Percentiles rank a stretch among this genome's conserved stretches.
phyloP scores from a whole-genome alignment of 1,284 basidiomycete genomes.

The Tilletia indica region DNA sequence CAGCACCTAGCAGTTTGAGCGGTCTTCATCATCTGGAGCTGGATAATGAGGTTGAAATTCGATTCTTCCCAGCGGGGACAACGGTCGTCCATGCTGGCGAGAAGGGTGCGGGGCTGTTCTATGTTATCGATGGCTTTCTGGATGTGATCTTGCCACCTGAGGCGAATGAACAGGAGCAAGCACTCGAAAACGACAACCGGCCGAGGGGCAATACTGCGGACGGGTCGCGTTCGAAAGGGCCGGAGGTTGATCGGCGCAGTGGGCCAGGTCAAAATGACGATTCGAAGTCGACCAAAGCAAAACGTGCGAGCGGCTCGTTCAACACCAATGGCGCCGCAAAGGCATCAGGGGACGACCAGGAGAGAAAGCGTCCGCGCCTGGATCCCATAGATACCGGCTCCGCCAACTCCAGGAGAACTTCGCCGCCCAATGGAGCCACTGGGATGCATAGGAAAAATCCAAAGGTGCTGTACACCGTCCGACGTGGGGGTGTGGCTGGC shows the following conservation, averaged over 20 bases:
- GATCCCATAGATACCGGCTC: neutral
- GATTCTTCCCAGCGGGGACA: conserved; percentile 85
- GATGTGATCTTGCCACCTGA: conserved; percentile 76
- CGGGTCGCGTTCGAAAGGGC: too few species aligned
- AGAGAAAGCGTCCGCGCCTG: neutral
- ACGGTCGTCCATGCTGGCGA: conserved; percentile 87
- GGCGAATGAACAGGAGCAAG: conserved; percentile 25
- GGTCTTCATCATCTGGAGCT: conserved; percentile 61
- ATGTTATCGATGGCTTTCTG: conserved; percentile 94
- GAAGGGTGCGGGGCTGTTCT: conserved; percentile 85
- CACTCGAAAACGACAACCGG: conserved; percentile 9
- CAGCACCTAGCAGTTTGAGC: conserved; percentile 21
- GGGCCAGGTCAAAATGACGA: neutral
- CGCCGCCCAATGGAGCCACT: neutral
- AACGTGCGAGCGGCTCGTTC: conserved; percentile 4
- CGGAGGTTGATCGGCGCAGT: neutral
- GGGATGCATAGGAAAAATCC: conserved; percentile 20
- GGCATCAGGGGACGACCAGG: neutral
- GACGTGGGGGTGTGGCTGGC: conserved; percentile 88
- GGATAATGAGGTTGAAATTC: conserved; percentile 92
- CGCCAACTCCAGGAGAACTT: neutral
- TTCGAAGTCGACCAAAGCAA: neutral
- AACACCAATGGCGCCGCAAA: neutral
- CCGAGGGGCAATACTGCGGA: too few species aligned
- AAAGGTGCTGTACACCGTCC: conserved; percentile 76